A percentile compares a stretch with the other conserved stretches of the same genome.
phyloP scores from a whole-genome alignment of 306 rosid genomes.

The Pachyrhizus erosus region DNA sequence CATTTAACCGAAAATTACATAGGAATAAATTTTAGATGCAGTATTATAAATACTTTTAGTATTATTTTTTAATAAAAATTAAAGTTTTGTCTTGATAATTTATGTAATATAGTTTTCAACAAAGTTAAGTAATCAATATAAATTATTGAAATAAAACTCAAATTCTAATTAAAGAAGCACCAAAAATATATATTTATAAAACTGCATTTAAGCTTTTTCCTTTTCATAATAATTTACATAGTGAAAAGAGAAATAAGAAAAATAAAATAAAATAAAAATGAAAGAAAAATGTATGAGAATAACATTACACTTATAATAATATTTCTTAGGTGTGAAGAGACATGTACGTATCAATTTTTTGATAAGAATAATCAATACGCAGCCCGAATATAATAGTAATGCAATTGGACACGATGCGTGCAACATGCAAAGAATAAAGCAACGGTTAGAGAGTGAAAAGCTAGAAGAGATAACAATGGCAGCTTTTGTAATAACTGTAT shows the following conservation, averaged over 20 bases:
- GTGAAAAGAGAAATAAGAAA: neutral
- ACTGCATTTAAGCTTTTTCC: too few relatives aligned
- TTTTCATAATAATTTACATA: neutral
- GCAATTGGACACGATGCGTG: neutral
- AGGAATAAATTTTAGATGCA: too few relatives aligned
- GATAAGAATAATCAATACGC: neutral
- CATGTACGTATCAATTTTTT: neutral
- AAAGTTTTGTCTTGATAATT: too few relatives aligned
- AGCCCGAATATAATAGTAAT: neutral
- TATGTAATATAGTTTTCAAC: too few relatives aligned
- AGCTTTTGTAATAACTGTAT: constrained; percentile 58
- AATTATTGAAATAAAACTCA: too few relatives aligned
- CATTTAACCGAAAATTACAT: neutral
- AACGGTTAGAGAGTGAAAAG: neutral
- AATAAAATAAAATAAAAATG: neutral
- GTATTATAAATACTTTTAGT: too few relatives aligned
- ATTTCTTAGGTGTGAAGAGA: neutral
- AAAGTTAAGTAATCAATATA: too few relatives aligned
- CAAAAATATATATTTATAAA: too few relatives aligned
- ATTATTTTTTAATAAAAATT: too few relatives aligned
- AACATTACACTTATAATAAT: neutral
- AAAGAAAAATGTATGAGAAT: neutral
- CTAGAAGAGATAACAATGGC: constrained; percentile 54
- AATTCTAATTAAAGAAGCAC: too few relatives aligned
- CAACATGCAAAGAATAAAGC: neutral